phyloP scores from a whole-genome alignment of 768 basidiomycete genomes.

The Hemileccinum impolitum region DNA sequence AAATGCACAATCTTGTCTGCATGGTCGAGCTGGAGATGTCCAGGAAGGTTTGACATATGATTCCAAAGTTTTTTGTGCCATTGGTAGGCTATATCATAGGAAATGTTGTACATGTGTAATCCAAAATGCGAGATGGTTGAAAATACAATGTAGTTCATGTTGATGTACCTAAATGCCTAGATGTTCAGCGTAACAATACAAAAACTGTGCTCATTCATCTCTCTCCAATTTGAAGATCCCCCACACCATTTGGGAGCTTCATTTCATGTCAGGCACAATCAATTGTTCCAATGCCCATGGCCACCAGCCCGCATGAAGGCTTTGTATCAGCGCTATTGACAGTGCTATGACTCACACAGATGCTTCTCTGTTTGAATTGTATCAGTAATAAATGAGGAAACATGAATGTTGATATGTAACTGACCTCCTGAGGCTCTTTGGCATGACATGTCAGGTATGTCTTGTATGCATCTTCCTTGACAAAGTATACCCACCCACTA shows the following conservation, averaged over 20 bases:
- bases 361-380: slow-evolving; percentile 1
- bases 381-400: no score
- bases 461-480: slow-evolving; percentile 22
- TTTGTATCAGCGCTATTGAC: slow-evolving; percentile 1
- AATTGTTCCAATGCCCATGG: neutral
- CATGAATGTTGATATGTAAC: neutral
- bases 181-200: no score
- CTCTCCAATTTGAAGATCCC: slow-evolving; percentile 3
- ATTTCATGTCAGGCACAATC: slow-evolving; percentile 1
- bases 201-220: neutral
- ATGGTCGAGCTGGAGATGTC: neutral
- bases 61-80: neutral
- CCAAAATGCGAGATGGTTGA: neutral
- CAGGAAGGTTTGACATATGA: neutral
- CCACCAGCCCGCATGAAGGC: neutral
- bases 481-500: slow-evolving; percentile 10
- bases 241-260: neutral
- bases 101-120: neutral
- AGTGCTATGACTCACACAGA: neutral
- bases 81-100: neutral
- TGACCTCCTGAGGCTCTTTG: neutral
- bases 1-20: neutral
- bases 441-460: neutral
- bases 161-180: neutral
- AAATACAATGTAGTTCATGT: neutral